A percentile compares a stretch with the other conserved stretches of the same genome.
Evolutionary conservation across 768 basidiomycete genomes (phyloP).

Genomic region (Mycena venus): DNA sequence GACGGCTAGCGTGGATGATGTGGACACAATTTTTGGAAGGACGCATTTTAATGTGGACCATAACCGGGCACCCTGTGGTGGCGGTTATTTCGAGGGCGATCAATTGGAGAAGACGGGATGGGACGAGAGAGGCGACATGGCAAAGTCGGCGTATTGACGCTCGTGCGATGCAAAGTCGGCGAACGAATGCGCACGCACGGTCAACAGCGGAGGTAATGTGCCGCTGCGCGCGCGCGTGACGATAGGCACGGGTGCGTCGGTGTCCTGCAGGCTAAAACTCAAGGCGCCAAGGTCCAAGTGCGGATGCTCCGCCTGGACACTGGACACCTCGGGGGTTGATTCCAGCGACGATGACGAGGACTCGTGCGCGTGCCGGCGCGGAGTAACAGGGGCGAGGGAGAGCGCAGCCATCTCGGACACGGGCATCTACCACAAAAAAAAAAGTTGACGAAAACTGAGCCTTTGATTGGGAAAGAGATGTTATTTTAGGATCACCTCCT

Average conservation of each 20-base stretch:
- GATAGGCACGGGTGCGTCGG: conserved; percentile 44
- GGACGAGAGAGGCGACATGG: conserved; percentile 57
- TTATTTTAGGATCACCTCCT: conserved; percentile 55
- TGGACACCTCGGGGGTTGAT: conserved; percentile 63
- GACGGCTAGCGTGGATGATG: conserved; percentile 32
- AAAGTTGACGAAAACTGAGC: conserved; percentile 26
- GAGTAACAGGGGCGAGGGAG: conserved; percentile 69
- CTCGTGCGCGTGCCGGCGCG: conserved; percentile 57
- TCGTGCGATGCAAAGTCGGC: conserved; percentile 53
- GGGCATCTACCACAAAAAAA: conserved; percentile 47
- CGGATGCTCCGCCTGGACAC: conserved; percentile 29
- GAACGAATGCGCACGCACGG: conserved; percentile 60
- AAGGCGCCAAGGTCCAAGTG: conserved; percentile 45
- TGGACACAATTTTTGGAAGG: conserved; percentile 23
- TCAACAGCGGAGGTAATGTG: conserved; percentile 47
- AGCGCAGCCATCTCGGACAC: conserved; percentile 65
- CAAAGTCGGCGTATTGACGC: conserved; percentile 52
- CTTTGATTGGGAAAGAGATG: not conserved
- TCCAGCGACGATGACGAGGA: conserved; percentile 68
- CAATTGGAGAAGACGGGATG: conserved; percentile 33
- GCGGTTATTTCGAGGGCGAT: conserved; percentile 7
- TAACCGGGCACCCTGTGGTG: conserved; percentile 28
- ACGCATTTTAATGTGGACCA: conserved; percentile 12
- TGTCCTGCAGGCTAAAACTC: conserved; percentile 49
- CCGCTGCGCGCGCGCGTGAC: conserved; percentile 44